These are phyloP conservation scores for Sporopachydermia cereana DNA, from an alignment of 1,139 yeast species.

Conservation along the genomic window DNA sequence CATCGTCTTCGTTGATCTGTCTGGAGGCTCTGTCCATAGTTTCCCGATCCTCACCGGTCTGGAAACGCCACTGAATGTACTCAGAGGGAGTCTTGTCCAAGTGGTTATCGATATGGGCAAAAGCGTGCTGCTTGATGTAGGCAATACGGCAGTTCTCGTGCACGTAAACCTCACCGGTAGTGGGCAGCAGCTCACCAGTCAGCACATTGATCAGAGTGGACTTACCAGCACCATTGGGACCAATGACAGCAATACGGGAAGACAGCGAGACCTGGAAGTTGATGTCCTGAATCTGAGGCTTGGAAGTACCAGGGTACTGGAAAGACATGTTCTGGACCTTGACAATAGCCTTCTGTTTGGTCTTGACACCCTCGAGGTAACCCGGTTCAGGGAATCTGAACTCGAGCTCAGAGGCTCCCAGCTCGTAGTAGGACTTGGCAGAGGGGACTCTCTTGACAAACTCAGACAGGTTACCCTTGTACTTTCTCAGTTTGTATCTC, in stretches of 20 bases:
- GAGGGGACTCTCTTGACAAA: constrained; percentile 98
- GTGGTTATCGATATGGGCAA: constrained; percentile 97
- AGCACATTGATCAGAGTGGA: constrained; percentile 95
- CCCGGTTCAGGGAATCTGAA: constrained; percentile 99
- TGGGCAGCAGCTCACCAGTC: constrained; percentile 99
- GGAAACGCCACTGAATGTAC: constrained; percentile 99
- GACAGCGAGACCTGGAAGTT: constrained; percentile 98
- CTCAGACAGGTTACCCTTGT: constrained; percentile 98
- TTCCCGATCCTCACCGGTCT: constrained; percentile 99
- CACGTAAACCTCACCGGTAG: constrained; percentile 95
- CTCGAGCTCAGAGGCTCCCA: constrained; percentile 94
- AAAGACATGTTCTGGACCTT: constrained; percentile 92
- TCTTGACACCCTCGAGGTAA: constrained; percentile 99
- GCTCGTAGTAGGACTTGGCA: constrained; percentile 97
- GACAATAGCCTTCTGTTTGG: constrained; percentile 99
- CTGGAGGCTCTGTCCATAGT: constrained; percentile 99
- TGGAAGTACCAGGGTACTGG: constrained; percentile 98
- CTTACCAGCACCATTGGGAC: constrained; percentile 99
- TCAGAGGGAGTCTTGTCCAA: constrained; percentile 99
- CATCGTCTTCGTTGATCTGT: constrained; percentile 94
- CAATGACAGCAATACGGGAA: constrained; percentile 99
- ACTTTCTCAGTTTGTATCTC: constrained; percentile 98
- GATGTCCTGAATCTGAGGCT: constrained; percentile 84
- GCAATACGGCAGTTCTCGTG: constrained; percentile 99
- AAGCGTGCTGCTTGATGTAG: constrained; percentile 99